A percentile compares a stretch with the other conserved stretches of the same genome.
Conservation (phyloP, 106 monocot genomes). For the Xerophyta viscosa region DNA sequence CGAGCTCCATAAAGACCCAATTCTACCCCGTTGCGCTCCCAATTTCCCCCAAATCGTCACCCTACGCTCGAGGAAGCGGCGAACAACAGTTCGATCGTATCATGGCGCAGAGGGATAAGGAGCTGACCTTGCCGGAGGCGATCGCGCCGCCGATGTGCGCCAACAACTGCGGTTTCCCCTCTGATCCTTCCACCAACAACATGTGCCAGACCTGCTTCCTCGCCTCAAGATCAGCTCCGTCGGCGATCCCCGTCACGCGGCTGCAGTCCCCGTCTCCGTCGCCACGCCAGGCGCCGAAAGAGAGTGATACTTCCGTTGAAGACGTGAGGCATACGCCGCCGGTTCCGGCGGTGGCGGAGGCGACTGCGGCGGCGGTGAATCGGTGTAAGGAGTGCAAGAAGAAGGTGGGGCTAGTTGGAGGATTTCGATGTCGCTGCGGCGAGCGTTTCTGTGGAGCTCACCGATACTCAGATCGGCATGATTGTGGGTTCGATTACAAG, state of each 20-base stretch:
- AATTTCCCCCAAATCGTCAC: too few species aligned
- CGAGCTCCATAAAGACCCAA: too few species aligned
- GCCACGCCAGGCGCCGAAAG: background rate
- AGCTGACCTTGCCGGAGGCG: background rate
- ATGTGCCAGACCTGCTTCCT: too few species aligned
- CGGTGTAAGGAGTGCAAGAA: constrained; percentile 63
- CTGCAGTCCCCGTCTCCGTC: background rate
- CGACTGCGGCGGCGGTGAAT: constrained; percentile 19
- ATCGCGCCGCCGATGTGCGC: constrained; percentile 4
- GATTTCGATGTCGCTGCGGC: constrained; percentile 91
- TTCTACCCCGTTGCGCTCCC: too few species aligned
- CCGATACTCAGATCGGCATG: constrained; percentile 86
- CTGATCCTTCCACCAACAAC: constrained; percentile 5
- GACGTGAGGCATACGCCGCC: background rate
- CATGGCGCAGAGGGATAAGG: background rate
- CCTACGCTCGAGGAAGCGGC: too few species aligned
- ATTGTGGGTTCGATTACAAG: constrained; percentile 83
- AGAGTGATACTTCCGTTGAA: background rate
- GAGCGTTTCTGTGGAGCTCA: constrained; percentile 75
- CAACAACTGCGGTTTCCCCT: constrained; percentile 4
- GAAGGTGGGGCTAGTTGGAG: constrained; percentile 77
- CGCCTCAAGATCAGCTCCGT: too few species aligned
- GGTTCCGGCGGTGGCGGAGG: background rate
- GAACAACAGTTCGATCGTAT: too few species aligned
- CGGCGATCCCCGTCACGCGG: constrained; percentile 14